Evolutionary conservation across 345 rosid species (phyloP).

Genomic region (Eucalyptus erythrocorys): DNA sequence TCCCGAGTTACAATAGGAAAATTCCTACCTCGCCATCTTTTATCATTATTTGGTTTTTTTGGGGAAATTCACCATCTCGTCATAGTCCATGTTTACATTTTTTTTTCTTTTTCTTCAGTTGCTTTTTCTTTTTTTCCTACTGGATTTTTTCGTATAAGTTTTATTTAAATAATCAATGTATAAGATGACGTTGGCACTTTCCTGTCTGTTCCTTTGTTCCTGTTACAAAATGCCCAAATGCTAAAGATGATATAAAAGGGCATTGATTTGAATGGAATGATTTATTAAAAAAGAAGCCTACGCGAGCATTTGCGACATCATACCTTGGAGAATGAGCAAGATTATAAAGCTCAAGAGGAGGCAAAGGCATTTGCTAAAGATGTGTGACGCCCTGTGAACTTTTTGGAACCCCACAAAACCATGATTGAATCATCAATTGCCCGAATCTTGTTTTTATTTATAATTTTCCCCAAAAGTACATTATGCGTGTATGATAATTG

Average conservation of each 20-base stretch:
- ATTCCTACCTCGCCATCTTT: background rate
- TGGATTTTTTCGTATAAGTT: background rate
- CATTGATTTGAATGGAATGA: conserved; percentile 28
- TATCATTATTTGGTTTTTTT: background rate
- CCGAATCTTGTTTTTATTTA: background rate
- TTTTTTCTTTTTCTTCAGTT: background rate
- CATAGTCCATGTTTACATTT: background rate
- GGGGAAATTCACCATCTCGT: background rate
- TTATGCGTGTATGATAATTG: background rate
- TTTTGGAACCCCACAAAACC: conserved; percentile 17
- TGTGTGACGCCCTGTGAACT: conserved; percentile 5
- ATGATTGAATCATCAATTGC: conserved; percentile 9
- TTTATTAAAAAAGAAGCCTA: conserved; percentile 10
- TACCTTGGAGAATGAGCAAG: background rate
- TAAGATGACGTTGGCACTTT: conserved; percentile 29
- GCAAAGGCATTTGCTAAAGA: conserved; percentile 3
- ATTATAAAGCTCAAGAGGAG: conserved; percentile 7
- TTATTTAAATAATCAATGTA: background rate
- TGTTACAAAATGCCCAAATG: conserved; percentile 59
- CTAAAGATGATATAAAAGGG: conserved; percentile 16
- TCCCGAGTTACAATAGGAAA: background rate
- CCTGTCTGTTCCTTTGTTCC: conserved; percentile 21
- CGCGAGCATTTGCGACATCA: background rate
- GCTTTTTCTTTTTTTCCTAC: background rate
- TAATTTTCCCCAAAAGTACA: background rate